Conservation (phyloP, 163 green algal species). For the Smithsoniella earleae region DNA sequence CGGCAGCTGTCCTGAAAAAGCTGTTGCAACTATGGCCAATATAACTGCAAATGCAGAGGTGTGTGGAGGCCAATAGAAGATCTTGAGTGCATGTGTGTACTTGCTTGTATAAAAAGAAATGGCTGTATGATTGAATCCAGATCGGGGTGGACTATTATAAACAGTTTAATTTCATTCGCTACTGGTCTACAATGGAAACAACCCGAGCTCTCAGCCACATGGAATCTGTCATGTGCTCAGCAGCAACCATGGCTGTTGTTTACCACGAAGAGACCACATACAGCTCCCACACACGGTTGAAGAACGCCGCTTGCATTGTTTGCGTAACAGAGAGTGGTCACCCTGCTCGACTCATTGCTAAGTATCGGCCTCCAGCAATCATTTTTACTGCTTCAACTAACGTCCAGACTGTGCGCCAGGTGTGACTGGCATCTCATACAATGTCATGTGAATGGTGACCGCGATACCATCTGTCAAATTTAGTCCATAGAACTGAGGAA, state of each 20-base stretch:
- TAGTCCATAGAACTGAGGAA: too few species aligned
- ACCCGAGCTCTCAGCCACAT: constrained; percentile 32
- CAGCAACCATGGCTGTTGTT: constrained; percentile 43
- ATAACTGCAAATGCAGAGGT: constrained; percentile 51
- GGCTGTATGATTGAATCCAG: too few species aligned
- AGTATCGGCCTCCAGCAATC: constrained; percentile 50
- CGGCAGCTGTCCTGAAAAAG: constrained; percentile 48
- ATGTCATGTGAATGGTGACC: too few species aligned
- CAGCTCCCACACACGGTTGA: constrained; percentile 33
- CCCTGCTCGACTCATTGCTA: constrained; percentile 41
- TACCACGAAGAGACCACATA: constrained; percentile 47
- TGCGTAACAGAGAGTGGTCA: constrained; percentile 37
- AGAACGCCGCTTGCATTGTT: constrained; percentile 37
- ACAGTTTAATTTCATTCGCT: constrained; percentile 49
- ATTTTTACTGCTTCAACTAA: constrained; percentile 44
- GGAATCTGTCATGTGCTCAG: constrained; percentile 43
- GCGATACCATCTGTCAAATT: too few species aligned
- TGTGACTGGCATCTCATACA: not conserved
- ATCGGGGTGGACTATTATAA: constrained; percentile 52
- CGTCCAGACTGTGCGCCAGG: constrained; percentile 41
- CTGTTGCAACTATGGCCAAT: constrained; percentile 49
- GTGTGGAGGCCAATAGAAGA: too few species aligned
- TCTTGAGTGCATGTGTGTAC: too few species aligned
- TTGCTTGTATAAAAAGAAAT: too few species aligned
- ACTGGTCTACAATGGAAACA: constrained; percentile 44